Base-by-base conservation (phyloP, 495 filamentous ascomycete species). In the Wilcoxina mikolae region DNA sequence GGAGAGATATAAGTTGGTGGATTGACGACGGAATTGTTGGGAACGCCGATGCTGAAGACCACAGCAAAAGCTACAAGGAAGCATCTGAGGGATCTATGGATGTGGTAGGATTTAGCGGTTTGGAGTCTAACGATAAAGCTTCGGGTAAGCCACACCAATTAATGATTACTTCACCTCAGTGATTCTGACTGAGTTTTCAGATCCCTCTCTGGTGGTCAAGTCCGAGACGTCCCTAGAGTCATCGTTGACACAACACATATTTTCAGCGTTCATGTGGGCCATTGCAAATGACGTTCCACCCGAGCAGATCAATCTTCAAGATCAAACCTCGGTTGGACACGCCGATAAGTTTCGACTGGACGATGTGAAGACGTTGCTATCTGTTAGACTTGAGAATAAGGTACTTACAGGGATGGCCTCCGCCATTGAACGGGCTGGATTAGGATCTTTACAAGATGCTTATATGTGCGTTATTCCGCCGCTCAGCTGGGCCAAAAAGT, bases 201-300 rank as follows among this genome's bases (percentile, higher is more conserved):
- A 7, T 5, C 11, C 5, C 25, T 4, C 29, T 18, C 17, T 52
- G 11, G 26, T 28, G 4, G 49, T 52, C 5, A 52, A 4, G 5
- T 35, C 49, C 5, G 17, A 33, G 24, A 28, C 7, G 17, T 39
- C 49, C 4, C 29, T 52, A 7, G 49, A 35, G 23, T 9, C 4
- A 15, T 23, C 22, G 17, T 28, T 52, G 9, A 48, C 59, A 4
- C 57, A 56, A 44, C 44, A 61, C 15, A 53, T 61, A 29, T 59
- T 61, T 28, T 59, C 59, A 4, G 20, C 46, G 0, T 61, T 61
- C 18, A 59, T 61, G 59, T 53, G 49, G 49, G 49, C 49, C 9
- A 52, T 52, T 52, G 26, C 49, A 3, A 22, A 50, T 10, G 4
- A 23, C 10, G 23, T 50, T 9, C 25, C 49, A 10, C 4, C 15